Base-by-base conservation (phyloP, 1,284 basidiomycete species). In the Afroboletus lepidellus region DNA sequence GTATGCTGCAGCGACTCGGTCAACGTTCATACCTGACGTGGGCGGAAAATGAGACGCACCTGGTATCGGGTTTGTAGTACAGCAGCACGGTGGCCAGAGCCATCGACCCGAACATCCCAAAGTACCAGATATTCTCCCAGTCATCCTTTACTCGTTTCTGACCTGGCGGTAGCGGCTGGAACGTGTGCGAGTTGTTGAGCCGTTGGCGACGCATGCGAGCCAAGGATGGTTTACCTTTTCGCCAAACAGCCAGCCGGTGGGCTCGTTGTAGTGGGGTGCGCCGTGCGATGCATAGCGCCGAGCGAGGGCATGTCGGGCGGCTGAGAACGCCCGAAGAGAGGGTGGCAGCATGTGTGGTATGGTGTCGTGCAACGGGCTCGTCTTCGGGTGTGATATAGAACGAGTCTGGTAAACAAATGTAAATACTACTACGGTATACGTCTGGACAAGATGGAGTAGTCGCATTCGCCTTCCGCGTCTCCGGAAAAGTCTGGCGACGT, bases 1-100 rank as follows among this genome's bases (percentile, higher is more conserved):
- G 87, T 70, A 95, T 87, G 66, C 92, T 94, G 27, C 45, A 50
- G 12, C 9, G 15, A 13, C 32, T 20, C 4, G 41, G 46, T 52
- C 36, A 53, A 36, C 11, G 9, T 15, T 21, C 16, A 13, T 3
- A n/a, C 20, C 12, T 20, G 5, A 29, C n/a, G 37, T 30, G 46
- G n/a, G 29, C 29, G 11, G 18, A 5, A 41, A 27, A 43, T 9
- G 32, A 34, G 7, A 73, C 88, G 60, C 65, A 94, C 94, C 88
- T 94, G 18, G 91, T 95, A 69, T 98, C 94, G 7, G 96, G 95
- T 77, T 97, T 97, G 80, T 95, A 98, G 73, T 92, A 90, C 42
- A 93, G 73, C 63, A 92, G 73, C 41, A 96, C 81, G 8, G 78
- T 74, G 29, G 85, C 90, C 54, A 94, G 76, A 7, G 77, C 84